Base-by-base conservation (phyloP, 441 rosid genomes). In the Gossypium trilobum region DNA sequence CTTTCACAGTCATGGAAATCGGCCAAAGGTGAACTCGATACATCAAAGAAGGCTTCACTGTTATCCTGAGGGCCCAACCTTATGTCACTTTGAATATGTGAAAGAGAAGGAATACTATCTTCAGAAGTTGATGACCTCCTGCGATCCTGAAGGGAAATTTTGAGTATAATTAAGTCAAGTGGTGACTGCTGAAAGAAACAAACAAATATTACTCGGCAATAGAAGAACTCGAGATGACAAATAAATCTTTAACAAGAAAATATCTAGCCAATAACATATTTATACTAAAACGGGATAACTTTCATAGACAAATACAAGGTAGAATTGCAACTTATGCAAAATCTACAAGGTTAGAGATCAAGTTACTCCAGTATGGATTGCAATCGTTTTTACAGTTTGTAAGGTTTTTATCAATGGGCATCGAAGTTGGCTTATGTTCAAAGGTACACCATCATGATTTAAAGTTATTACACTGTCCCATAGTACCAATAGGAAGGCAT, bases 1-100 rank as follows among this genome's bases (percentile, higher is more conserved):
- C 94, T 87, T 88, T 95, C 98, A 69, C 68, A 78, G 61, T 81
- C 73, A 74, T 95, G 99, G 83, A 93, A 95, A 86, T 78, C 88
- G 70, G 89, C 83, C 82, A 93, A 68, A 66, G 98, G 98, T 56
- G 95, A 87, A 78, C 82, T 74, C 46, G 83, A 85, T 27, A 85
- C 77, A 79, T 91, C 91, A 39, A 84, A 83, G 61, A 83, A 80
- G 67, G 78, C 74, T 71, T 77, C 83, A 50, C 74, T 74, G 29
- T 75, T 69, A 55, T 78, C 88, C 72, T 78, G 82, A 74, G 83
- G 73, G 84, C 80, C 76, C 84, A 91, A 74, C 77, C 73, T 87
- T 59, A 87, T 77, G 66, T 88, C 88, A 62, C 89, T 81, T 77
- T 83, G 82, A 76, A 57, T 13, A 23, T 56, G 75, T 67, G 79